These are phyloP conservation scores for Ascochyta fabae DNA, from an alignment of 2,329 filamentous ascomycete genomes.

Conservation along the genomic window DNA sequence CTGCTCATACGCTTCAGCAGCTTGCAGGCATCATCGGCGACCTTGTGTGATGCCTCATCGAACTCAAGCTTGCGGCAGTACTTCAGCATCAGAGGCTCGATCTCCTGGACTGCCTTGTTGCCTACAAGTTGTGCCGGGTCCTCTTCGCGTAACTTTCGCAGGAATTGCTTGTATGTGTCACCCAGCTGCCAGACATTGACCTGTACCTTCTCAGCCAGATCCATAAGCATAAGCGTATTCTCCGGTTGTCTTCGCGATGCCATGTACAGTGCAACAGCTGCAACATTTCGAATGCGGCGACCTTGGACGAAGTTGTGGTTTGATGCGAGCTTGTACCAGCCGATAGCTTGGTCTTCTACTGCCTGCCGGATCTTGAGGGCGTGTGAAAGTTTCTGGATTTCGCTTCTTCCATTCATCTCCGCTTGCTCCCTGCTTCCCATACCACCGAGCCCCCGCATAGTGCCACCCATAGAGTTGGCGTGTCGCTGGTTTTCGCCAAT, in stretches of 20 bases:
- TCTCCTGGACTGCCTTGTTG: conserved; percentile 68
- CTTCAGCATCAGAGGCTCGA: conserved; percentile 88
- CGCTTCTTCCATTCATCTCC: conserved; percentile 61
- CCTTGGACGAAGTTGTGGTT: conserved; percentile 69
- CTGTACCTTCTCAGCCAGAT: conserved; percentile 83
- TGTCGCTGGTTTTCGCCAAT: conserved; percentile 86
- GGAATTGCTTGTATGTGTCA: conserved; percentile 83
- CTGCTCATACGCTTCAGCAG: conserved; percentile 92
- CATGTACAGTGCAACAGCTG: conserved; percentile 89
- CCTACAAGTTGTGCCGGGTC: conserved; percentile 51
- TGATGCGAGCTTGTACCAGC: conserved; percentile 57
- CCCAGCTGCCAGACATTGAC: conserved; percentile 94
- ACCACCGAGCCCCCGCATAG: conserved; percentile 55
- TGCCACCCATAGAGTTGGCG: conserved; percentile 64
- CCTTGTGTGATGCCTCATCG: conserved; percentile 77
- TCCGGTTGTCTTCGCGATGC: conserved; percentile 80
- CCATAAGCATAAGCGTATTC: conserved; percentile 91
- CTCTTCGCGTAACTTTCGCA: conserved; percentile 70
- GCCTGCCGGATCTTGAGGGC: conserved; percentile 48
- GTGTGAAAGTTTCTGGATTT: conserved; percentile 49
- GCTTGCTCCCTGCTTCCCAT: conserved; percentile 67
- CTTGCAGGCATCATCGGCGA: conserved; percentile 85
- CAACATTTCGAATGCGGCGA: conserved; percentile 81
- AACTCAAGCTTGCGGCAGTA: conserved; percentile 95
- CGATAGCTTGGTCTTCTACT: conserved; percentile 49